A percentile compares a stretch with the other conserved stretches of the same genome.
Evolutionary conservation across 371 early-diverging fungal genomes (phyloP).

Genomic region (Globomyces sp.): DNA sequence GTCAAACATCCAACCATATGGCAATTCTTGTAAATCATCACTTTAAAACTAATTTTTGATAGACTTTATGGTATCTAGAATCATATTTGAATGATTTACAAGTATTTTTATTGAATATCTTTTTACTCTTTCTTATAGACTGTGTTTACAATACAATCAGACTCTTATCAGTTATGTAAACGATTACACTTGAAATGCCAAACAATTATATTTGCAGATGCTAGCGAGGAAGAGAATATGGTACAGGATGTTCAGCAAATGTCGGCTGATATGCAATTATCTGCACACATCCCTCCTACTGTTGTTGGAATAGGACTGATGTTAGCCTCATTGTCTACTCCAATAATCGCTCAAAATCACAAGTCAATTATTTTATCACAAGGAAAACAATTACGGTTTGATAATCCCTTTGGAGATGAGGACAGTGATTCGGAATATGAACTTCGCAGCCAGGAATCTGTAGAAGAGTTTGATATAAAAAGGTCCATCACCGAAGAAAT

Average conservation of each 20-base stretch:
- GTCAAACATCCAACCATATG: constrained; percentile 78
- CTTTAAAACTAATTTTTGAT: constrained; percentile 11
- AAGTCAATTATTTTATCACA: constrained; percentile 76
- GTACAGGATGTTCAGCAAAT: not conserved
- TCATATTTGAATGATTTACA: constrained; percentile 77
- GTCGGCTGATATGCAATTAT: constrained; percentile 11
- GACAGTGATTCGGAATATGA: not conserved
- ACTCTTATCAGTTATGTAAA: constrained; percentile 72
- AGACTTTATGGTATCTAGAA: constrained; percentile 90
- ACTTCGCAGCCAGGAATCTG: not conserved
- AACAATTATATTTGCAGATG: constrained; percentile 73
- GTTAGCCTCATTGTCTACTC: constrained; percentile 67
- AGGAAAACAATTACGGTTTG: constrained; percentile 38
- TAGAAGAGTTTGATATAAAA: not conserved
- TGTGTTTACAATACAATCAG: constrained; percentile 37
- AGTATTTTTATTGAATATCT: constrained; percentile 41
- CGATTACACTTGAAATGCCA: constrained; percentile 81
- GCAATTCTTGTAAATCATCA: constrained; percentile 71
- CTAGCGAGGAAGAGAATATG: not conserved
- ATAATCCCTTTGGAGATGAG: constrained; percentile 6
- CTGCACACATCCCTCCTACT: constrained; percentile 71
- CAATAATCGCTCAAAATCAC: constrained; percentile 62
- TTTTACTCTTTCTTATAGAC: no score
- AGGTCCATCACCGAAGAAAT: constrained; percentile 12
- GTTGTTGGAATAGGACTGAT: constrained; percentile 80